These are phyloP conservation scores for Beauveria sp. DNA, from an alignment of 2,329 filamentous ascomycete genomes.

Conservation along the genomic window DNA sequence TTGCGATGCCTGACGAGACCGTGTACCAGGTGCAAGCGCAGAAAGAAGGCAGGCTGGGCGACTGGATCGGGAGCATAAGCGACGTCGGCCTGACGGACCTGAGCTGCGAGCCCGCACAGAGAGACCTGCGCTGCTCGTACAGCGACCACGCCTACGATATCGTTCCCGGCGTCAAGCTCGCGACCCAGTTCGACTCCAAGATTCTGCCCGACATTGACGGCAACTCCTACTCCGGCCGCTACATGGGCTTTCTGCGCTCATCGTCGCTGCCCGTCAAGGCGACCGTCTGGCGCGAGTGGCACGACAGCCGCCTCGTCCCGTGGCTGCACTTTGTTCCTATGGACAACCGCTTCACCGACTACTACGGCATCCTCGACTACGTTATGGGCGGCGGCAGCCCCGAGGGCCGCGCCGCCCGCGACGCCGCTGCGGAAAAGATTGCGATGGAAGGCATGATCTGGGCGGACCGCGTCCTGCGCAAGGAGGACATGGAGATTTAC, in stretches of 20 bases:
- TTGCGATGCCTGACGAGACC: conserved; percentile 39
- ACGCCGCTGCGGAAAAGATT: conserved; percentile 54
- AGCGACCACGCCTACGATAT: conserved; percentile 38
- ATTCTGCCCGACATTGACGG: conserved; percentile 73
- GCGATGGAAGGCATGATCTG: conserved; percentile 58
- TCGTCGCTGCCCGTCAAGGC: conserved; percentile 69
- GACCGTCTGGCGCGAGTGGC: conserved; percentile 74
- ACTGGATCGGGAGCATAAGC: conserved; percentile 42
- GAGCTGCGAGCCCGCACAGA: conserved; percentile 36
- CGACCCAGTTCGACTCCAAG: conserved; percentile 53
- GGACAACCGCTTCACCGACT: conserved; percentile 64
- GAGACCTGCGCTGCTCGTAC: conserved; percentile 38
- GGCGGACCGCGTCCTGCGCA: conserved; percentile 60
- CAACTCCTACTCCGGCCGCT: conserved; percentile 62
- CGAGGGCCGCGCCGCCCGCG: conserved; percentile 36
- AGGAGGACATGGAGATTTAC: conserved; percentile 69
- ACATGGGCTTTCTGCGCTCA: conserved; percentile 60
- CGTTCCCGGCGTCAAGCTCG: conserved; percentile 32
- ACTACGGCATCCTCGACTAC: conserved; percentile 67
- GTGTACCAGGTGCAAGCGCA: conserved; percentile 40
- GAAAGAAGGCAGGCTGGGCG: conserved; percentile 33
- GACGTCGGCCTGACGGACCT: conserved; percentile 48
- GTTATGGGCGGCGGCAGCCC: conserved; percentile 56
- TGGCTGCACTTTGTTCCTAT: conserved; percentile 81
- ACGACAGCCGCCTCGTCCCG: conserved; percentile 62